Percentiles rank a stretch among this genome's conserved stretches.
Conservation (phyloP, 768 basidiomycete species). For the Collybia sordida region DNA sequence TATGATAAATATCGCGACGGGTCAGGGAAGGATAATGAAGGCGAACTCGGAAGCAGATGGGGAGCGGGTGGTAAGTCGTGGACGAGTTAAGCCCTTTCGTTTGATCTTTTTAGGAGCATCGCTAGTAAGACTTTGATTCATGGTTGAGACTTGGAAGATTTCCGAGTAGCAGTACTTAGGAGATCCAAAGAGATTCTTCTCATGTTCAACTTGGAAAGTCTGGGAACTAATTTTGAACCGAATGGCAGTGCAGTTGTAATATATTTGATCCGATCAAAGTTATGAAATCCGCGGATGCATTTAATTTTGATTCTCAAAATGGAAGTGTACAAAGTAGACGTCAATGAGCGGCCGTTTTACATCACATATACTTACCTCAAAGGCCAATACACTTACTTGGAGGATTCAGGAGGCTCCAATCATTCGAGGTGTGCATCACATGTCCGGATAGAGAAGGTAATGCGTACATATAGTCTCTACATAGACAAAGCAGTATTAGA, state of each 20-base stretch:
- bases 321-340: too few species aligned
- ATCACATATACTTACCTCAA: too few species aligned
- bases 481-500: constrained; percentile 26
- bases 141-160: background rate
- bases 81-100: constrained; percentile 10
- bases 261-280: too few species aligned
- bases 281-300: too few species aligned
- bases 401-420: background rate
- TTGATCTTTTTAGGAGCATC: constrained; percentile 7
- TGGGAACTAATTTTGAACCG: too few species aligned
- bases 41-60: constrained; percentile 50
- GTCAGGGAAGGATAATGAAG: background rate
- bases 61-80: constrained; percentile 24
- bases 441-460: background rate
- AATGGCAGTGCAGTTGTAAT: too few species aligned
- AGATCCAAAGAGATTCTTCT: too few species aligned
- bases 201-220: too few species aligned
- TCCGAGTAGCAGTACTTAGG: too few species aligned
- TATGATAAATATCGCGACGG: background rate
- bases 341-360: too few species aligned
- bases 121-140: constrained; percentile 8
- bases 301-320: too few species aligned
- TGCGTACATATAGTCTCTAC: background rate
- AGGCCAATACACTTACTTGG: too few species aligned
- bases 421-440: background rate